Base-by-base conservation (phyloP, 805 yeast genomes). In the Starmera pachycereana region DNA sequence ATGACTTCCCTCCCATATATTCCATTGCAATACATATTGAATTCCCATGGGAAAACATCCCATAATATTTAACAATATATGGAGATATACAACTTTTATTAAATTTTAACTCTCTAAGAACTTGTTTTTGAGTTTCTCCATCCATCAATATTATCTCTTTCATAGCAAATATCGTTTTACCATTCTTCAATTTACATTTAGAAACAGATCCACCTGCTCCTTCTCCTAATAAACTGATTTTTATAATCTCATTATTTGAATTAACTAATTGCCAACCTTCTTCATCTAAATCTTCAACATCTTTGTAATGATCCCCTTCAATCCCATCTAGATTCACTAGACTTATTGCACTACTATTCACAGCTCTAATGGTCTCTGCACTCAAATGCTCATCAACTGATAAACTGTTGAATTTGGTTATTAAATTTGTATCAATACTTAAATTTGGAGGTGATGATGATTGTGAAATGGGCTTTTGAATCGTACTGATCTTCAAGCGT, bases 21-120 rank as follows among this genome's bases (percentile, higher is more conserved):
- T 92, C 98, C 97, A 92, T 92, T 37, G 96, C 87, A 27, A 92
- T 92, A 49, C 85, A 88, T 33, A 92, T 88, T 53, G 88, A 76
- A 27, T 88, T 83, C 44, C 73, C 77, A 50, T 83, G 79, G 47
- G 85, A 68, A 54, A 85, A 92, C 46, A 96, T 88, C 8, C 98
- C 98, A 58, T 86, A 90, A 59, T 92, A 92, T 57, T 78, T 74
- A 22, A 90, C 97, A 45, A 92, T 92, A 55, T 77, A 81, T 4
- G 87, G 86, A 32, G 90, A 81, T 51, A 76, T 69, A 57, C 95
- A 90, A 32, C 80, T 71, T 48, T 85, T 72, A 59, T 90, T 90
- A 61, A 85, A 89, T 56, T 87, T 94, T 42, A 92, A 65, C 57
- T 90, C 98, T 39, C 98, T 71, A 42, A 90, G 70, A 29, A 92